Evolutionary conservation across 2,329 filamentous ascomycete genomes (phyloP).

Genomic region (Plectosphaerella plurivora): DNA sequence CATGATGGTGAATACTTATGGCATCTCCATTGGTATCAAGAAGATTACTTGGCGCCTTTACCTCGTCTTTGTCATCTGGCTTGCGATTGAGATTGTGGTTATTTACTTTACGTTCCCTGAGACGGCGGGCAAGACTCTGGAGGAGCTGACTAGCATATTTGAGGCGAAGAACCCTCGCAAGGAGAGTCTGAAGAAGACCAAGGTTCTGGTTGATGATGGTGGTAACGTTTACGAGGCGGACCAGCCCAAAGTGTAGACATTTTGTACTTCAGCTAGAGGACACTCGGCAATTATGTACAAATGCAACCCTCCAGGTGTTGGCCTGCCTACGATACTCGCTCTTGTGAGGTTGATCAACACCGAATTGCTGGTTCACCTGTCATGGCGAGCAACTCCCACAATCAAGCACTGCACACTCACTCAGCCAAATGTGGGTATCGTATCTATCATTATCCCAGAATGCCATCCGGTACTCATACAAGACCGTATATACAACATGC

Average conservation of each 20-base stretch:
- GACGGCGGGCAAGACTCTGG: constrained; percentile 68
- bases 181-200: constrained; percentile 19
- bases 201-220: constrained; percentile 13
- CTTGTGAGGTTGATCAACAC: too few species aligned
- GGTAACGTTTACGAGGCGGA: constrained; percentile 9
- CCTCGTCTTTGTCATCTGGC: constrained; percentile 1
- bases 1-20: constrained; percentile 43
- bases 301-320: too few species aligned
- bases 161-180: constrained; percentile 22
- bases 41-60: constrained; percentile 25
- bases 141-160: constrained; percentile 41
- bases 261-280: too few species aligned
- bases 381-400: background rate
- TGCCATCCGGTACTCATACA: too few species aligned
- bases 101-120: constrained; percentile 77
- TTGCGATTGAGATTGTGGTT: constrained; percentile 25
- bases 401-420: background rate
- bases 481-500: too few species aligned
- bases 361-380: too few species aligned
- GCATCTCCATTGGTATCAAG: constrained; percentile 34
- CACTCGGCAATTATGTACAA: too few species aligned
- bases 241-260: background rate
- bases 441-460: background rate
- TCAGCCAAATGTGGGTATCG: background rate
- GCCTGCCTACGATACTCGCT: too few species aligned